These are phyloP conservation scores for Cladorrhinum samala DNA, from an alignment of 495 filamentous ascomycete genomes.

Conservation along the genomic window DNA sequence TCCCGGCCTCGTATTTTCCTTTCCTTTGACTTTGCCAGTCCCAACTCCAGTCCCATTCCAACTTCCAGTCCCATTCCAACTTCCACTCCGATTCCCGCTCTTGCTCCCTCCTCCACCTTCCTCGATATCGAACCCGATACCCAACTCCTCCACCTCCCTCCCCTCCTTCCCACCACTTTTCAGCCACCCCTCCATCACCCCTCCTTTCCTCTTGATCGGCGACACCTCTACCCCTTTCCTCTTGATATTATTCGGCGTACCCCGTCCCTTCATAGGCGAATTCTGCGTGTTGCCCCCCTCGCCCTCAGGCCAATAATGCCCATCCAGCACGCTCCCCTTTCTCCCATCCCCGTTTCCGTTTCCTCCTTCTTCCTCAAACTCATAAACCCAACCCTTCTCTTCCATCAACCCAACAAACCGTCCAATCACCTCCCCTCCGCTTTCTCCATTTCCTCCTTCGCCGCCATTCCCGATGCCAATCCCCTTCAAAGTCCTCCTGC, in stretches of 20 bases:
- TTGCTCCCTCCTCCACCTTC: background rate
- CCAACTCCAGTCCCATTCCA: background rate
- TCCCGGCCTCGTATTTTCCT: slow-evolving; percentile 24
- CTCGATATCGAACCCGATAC: background rate
- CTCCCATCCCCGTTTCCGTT: too few relatives aligned
- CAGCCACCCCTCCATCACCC: background rate
- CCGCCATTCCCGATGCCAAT: slow-evolving; percentile 21
- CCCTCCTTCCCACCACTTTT: background rate
- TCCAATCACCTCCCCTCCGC: slow-evolving; percentile 68
- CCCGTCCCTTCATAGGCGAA: slow-evolving; percentile 10
- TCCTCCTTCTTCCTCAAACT: slow-evolving; percentile 56
- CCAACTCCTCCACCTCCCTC: background rate
- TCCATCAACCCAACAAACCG: slow-evolving; percentile 73
- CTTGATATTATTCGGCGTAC: too few relatives aligned
- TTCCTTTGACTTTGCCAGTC: slow-evolving; percentile 7
- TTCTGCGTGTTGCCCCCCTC: slow-evolving; percentile 15
- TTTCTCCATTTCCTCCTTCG: slow-evolving; percentile 15
- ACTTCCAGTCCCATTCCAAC: background rate
- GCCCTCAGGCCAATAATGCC: slow-evolving; percentile 53
- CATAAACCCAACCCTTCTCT: slow-evolving; percentile 64
- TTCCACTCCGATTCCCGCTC: background rate
- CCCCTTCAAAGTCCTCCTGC: slow-evolving; percentile 61
- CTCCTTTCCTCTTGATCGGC: too few relatives aligned
- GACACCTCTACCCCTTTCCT: too few relatives aligned
- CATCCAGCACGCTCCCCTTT: slow-evolving; percentile 48